phyloP scores from a whole-genome alignment of 208 protist genomes.

The Trichomonas tenax region DNA sequence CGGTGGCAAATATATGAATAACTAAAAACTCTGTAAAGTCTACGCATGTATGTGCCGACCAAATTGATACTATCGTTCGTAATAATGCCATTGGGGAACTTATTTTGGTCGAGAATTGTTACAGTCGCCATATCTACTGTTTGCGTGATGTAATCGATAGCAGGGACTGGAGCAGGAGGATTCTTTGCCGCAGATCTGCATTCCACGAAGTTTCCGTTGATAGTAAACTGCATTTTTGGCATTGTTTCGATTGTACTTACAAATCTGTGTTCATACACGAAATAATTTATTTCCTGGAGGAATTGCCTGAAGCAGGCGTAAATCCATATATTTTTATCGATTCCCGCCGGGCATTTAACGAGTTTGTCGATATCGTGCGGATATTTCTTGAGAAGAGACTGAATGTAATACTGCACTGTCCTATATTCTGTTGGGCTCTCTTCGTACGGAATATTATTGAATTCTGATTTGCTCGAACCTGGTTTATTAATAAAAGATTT shows the following conservation, averaged over 20 bases:
- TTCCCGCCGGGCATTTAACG: not conserved
- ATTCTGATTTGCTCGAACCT: not conserved
- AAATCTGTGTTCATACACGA: not conserved
- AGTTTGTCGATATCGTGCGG: not conserved
- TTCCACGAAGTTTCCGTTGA: not conserved
- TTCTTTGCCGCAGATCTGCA: not conserved
- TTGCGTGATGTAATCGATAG: not conserved
- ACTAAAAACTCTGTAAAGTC: not conserved
- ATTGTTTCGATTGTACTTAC: not conserved
- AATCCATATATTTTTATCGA: not conserved
- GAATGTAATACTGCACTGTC: not conserved
- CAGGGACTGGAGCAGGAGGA: not conserved
- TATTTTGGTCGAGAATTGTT: not conserved
- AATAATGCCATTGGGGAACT: not conserved
- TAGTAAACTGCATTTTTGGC: not conserved
- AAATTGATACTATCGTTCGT: not conserved
- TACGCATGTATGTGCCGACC: not conserved
- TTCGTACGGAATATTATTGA: not conserved
- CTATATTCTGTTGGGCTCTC: not conserved
- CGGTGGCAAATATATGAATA: not conserved
- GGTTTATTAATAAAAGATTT: slow-evolving; percentile 8
- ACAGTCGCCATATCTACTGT: not conserved
- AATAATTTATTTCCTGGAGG: not conserved
- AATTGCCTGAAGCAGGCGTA: not conserved
- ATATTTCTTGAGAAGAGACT: not conserved